These are phyloP conservation scores for Coniophora puteana DNA, from an alignment of 1,284 basidiomycete genomes.

Conservation along the genomic window DNA sequence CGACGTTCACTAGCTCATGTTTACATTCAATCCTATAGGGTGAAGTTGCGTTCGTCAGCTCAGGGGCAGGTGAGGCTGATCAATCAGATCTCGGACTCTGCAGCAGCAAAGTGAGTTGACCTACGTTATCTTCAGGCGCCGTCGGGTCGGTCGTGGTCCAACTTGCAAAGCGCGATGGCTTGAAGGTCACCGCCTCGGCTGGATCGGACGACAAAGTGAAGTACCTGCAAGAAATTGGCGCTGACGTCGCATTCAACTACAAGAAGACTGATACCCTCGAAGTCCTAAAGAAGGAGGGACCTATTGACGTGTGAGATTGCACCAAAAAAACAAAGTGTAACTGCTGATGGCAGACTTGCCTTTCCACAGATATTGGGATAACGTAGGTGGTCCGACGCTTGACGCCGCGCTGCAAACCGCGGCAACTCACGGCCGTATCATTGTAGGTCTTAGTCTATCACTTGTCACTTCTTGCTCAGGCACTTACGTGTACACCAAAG, in stretches of 20 bases:
- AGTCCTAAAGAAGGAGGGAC: constrained; percentile 55
- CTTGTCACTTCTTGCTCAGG: not conserved
- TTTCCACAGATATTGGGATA: constrained; percentile 41
- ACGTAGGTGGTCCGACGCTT: constrained; percentile 63
- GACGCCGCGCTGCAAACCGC: constrained; percentile 52
- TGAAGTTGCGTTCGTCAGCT: constrained; percentile 51
- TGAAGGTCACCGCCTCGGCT: constrained; percentile 72
- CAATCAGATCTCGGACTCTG: not conserved
- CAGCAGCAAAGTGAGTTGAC: not conserved
- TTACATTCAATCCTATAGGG: constrained; percentile 27
- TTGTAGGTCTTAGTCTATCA: constrained; percentile 21
- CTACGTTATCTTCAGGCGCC: constrained; percentile 15
- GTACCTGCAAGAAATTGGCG: constrained; percentile 60
- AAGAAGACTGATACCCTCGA: constrained; percentile 51
- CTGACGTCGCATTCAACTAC: too few relatives aligned
- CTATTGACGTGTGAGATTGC: constrained; percentile 44
- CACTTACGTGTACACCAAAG: not conserved
- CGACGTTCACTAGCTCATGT: not conserved
- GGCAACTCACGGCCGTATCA: constrained; percentile 46
- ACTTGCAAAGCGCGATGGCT: constrained; percentile 59
- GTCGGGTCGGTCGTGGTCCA: constrained; percentile 46
- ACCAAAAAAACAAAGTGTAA: not conserved
- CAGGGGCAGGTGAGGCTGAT: constrained; percentile 45
- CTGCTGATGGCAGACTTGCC: not conserved
- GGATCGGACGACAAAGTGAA: constrained; percentile 68